These are phyloP conservation scores for Asparagopsis taxiformis DNA, from an alignment of 31 red algal species.

Conservation along the genomic window DNA sequence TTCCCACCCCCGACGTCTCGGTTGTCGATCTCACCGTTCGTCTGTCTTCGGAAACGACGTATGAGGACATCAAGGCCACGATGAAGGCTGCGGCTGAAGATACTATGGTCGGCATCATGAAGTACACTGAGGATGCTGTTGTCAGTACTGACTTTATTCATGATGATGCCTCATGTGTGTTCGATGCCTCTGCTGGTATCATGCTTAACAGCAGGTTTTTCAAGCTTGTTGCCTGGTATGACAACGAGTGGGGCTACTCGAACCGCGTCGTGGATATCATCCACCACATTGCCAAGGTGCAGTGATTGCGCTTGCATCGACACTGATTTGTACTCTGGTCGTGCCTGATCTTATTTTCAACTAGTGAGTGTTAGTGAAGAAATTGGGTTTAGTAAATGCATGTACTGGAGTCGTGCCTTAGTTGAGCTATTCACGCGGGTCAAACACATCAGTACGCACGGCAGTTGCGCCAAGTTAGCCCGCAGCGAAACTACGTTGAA, in stretches of 20 bases:
- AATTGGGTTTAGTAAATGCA: too few species aligned
- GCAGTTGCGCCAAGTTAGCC: too few species aligned
- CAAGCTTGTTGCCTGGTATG: conserved; percentile 99
- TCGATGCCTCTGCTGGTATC: conserved; percentile 98
- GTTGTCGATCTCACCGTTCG: conserved; percentile 98
- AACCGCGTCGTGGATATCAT: conserved; percentile 99
- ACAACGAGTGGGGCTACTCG: conserved; percentile 99
- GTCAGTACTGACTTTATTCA: conserved; percentile 99
- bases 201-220: conserved; percentile 98
- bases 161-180: conserved; percentile 92
- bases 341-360: too few species aligned
- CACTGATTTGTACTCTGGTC: too few species aligned
- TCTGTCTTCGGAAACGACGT: conserved; percentile 81
- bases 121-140: conserved; percentile 98
- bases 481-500: too few species aligned
- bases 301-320: too few species aligned
- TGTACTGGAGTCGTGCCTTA: too few species aligned
- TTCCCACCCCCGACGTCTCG: conserved; percentile 96
- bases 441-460: too few species aligned
- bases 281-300: conserved; percentile 86
- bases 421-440: too few species aligned
- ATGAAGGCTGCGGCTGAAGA: conserved; percentile 96
- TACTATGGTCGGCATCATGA: conserved; percentile 89
- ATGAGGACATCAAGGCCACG: conserved; percentile 96
- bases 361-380: too few species aligned